Evolutionary conservation across 2,329 filamentous ascomycete genomes (phyloP).

Genomic region (Allantophomopsis cytisporea): DNA sequence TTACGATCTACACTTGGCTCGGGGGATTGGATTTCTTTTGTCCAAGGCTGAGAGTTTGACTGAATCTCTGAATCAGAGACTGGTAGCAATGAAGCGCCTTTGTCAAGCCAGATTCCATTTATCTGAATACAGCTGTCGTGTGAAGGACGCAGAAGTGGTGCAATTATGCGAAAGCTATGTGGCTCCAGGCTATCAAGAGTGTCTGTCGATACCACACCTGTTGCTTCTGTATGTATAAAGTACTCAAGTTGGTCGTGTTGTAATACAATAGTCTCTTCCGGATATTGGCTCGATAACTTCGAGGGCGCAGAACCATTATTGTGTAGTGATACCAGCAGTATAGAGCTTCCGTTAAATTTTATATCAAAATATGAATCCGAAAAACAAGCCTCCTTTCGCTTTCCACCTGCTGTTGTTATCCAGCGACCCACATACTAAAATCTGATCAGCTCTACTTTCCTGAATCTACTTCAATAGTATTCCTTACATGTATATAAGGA

Average conservation of each 20-base stretch:
- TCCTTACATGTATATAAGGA: no score
- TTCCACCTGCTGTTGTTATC: constrained; percentile 6
- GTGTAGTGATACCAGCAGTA: constrained; percentile 1
- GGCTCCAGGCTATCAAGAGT: constrained; percentile 5
- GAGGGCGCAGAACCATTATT: constrained; percentile 3
- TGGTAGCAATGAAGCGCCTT: constrained; percentile 8
- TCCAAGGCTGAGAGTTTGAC: background rate
- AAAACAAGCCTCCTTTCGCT: constrained; percentile 12
- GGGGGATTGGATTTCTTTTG: no score
- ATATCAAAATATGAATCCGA: constrained; percentile 6
- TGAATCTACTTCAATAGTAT: no score
- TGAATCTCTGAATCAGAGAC: background rate
- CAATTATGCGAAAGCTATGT: constrained; percentile 13
- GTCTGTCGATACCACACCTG: constrained; percentile 7
- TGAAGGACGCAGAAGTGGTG: constrained; percentile 8
- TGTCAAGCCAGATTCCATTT: constrained; percentile 12
- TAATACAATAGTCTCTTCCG: no score
- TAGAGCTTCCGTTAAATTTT: background rate
- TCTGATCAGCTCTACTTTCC: no score
- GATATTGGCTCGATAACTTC: no score
- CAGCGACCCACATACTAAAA: constrained; percentile 14
- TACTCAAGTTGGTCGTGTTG: constrained; percentile 6
- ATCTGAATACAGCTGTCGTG: constrained; percentile 8
- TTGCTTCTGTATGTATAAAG: constrained; percentile 11
- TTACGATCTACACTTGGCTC: constrained; percentile 3